Base-by-base conservation (phyloP, 2,329 filamentous ascomycete species). In the Fusarium neocosmosporiellum region DNA sequence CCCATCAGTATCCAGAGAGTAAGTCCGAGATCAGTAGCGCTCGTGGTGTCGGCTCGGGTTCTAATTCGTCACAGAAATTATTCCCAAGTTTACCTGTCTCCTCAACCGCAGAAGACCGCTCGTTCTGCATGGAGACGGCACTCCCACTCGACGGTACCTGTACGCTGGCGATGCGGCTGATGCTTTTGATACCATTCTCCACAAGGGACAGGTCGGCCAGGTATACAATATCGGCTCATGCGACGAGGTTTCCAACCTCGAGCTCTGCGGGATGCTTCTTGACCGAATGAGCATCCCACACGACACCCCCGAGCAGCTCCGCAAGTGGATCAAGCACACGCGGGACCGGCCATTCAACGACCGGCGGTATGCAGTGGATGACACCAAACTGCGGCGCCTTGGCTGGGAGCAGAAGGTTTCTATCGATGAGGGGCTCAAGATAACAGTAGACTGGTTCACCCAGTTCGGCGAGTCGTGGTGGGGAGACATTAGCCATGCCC, bases 1-100 rank as follows among this genome's bases (percentile, higher is more conserved):
- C 94, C 24, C 93, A 95, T 79, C 93, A 96, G 80, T 95, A 92
- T 80, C 93, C 93, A 0, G 93, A 95, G 83, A 95, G 93, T 95
- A 83, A 82, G 92, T 77, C 22, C 13, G 10, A 27, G 33, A 31
- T 18, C 46, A 13, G 41, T 34, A 43, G 22, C 7, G 24, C 29
- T n/a, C 27, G 31, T 63, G 53, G 22, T 20, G 20, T 41, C 48
- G 3, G 18, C 34, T 34, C 11, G 16, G 31, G 29, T 39, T 39
- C 64, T 73, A 60, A 73, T 24, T 31, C 11, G 20, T 41, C n/a
- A 24, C 18, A 94, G 93, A 96, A 84, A 93, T 96, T 70, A 96
- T 96, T 62, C 92, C 93, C 33, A 95, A 95, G 79, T 96, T 96
- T 82, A 90, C 89, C 59, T 93, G 90, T 79, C 86, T 95, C 31